A percentile compares a stretch with the other conserved stretches of the same genome.
Evolutionary conservation across 2,329 filamentous ascomycete genomes (phyloP).

Genomic region (Cladobotryum protrusum): DNA sequence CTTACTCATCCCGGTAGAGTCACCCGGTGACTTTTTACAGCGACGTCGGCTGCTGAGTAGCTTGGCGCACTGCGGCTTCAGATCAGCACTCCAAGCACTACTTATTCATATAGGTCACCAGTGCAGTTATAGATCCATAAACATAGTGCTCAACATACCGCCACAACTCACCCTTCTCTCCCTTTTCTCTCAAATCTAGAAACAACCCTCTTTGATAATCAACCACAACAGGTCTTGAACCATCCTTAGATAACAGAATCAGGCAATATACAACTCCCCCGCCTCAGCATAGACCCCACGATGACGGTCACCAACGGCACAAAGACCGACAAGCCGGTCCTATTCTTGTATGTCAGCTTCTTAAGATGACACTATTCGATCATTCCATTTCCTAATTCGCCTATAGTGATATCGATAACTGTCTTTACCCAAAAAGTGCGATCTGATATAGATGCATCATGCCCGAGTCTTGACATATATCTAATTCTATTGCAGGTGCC

Average conservation of each 20-base stretch:
- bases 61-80: background rate
- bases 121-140: too few relatives aligned
- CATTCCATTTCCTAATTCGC: background rate
- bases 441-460: conserved; percentile 1
- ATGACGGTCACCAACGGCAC: conserved; percentile 32
- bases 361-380: background rate
- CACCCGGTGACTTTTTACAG: background rate
- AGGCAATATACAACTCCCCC: conserved; percentile 5
- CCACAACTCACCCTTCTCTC: too few relatives aligned
- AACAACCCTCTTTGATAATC: background rate
- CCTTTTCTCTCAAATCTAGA: too few relatives aligned
- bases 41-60: background rate
- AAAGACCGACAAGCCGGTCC: conserved; percentile 30
- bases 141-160: too few relatives aligned
- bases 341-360: conserved; percentile 35
- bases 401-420: conserved; percentile 95
- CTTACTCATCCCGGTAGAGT: background rate
- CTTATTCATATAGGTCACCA: too few relatives aligned
- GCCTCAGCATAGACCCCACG: background rate
- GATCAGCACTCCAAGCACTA: too few relatives aligned
- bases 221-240: background rate
- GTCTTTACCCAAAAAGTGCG: conserved; percentile 82
- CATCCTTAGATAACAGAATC: background rate
- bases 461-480: conserved; percentile 7
- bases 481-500: conserved; percentile 43